These are phyloP conservation scores for Cyclotella kingstonii DNA, from an alignment of 108 stramenopile species.

Conservation along the genomic window DNA sequence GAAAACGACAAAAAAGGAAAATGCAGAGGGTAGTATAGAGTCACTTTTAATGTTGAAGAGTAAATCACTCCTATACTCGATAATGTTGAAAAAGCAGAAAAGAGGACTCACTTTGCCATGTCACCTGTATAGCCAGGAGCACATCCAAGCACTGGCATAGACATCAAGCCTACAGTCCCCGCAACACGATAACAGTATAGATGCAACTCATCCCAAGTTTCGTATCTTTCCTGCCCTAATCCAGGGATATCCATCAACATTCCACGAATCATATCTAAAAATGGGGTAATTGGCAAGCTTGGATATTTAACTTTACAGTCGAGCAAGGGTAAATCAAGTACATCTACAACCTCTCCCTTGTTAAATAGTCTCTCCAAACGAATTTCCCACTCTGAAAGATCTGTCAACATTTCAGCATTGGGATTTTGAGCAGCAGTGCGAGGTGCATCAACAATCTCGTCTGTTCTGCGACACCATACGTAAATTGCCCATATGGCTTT, in stretches of 20 bases:
- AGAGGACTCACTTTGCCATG: conserved; percentile 72
- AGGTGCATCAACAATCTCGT: conserved; percentile 96
- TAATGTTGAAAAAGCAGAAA: not conserved
- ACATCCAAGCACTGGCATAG: conserved; percentile 91
- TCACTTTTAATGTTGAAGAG: not conserved
- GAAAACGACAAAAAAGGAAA: conserved; percentile 2
- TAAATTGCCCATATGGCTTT: conserved; percentile 95
- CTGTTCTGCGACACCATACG: conserved; percentile 97
- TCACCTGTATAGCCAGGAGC: conserved; percentile 77
- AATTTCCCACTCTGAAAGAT: conserved; percentile 82
- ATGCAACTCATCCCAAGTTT: conserved; percentile 92
- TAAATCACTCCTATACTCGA: not conserved
- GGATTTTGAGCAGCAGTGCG: conserved; percentile 59
- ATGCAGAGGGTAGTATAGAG: not conserved
- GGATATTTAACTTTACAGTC: conserved; percentile 89
- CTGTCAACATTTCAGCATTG: conserved; percentile 72
- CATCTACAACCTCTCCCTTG: conserved; percentile 83
- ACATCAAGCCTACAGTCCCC: conserved; percentile 97
- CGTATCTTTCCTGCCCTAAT: conserved; percentile 90
- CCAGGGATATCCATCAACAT: conserved; percentile 97
- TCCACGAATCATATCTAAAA: conserved; percentile 94
- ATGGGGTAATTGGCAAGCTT: conserved; percentile 82
- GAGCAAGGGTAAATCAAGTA: conserved; percentile 89
- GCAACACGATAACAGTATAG: conserved; percentile 97
- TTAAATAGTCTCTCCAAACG: conserved; percentile 82